Evolutionary conservation across 1,139 yeast genomes (phyloP).

Genomic region (Nadsonia commutata): DNA sequence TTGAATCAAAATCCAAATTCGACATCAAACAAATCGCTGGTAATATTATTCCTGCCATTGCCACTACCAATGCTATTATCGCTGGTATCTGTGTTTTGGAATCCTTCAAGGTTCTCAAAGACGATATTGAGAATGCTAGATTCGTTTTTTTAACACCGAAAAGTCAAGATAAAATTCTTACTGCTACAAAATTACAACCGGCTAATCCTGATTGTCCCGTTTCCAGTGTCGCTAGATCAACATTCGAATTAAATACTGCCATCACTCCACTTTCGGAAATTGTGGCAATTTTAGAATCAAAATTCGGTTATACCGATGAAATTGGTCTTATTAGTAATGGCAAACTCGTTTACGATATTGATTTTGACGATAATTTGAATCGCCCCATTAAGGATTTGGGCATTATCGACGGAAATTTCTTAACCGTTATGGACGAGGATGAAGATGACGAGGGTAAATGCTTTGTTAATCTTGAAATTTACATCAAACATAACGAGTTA

Average conservation of each 20-base stretch:
- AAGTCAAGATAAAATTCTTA: constrained; percentile 52
- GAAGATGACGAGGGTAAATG: constrained; percentile 30
- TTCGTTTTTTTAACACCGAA: constrained; percentile 45
- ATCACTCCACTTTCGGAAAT: constrained; percentile 24
- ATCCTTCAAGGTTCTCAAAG: constrained; percentile 40
- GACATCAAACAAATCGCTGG: constrained; percentile 93
- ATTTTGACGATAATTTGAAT: constrained; percentile 66
- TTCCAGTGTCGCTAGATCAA: constrained; percentile 51
- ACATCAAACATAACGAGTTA: constrained; percentile 20
- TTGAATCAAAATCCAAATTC: constrained; percentile 63
- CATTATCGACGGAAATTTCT: constrained; percentile 39
- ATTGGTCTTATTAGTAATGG: constrained; percentile 43
- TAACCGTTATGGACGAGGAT: constrained; percentile 67
- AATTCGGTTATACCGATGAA: constrained; percentile 42
- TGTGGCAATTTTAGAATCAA: constrained; percentile 31
- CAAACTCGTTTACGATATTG: constrained; percentile 65
- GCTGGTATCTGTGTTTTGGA: constrained; percentile 77
- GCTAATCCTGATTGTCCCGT: constrained; percentile 63
- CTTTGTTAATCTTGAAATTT: constrained; percentile 52
- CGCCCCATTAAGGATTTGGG: constrained; percentile 40
- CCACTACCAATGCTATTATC: constrained; percentile 91
- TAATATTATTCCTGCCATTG: constrained; percentile 94
- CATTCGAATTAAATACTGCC: constrained; percentile 24
- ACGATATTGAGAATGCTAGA: constrained; percentile 19
- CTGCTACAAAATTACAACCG: constrained; percentile 42